A percentile compares a stretch with the other conserved stretches of the same genome.
Evolutionary conservation across 2,329 filamentous ascomycete genomes (phyloP).

Genomic region (Penicillium decumbens): DNA sequence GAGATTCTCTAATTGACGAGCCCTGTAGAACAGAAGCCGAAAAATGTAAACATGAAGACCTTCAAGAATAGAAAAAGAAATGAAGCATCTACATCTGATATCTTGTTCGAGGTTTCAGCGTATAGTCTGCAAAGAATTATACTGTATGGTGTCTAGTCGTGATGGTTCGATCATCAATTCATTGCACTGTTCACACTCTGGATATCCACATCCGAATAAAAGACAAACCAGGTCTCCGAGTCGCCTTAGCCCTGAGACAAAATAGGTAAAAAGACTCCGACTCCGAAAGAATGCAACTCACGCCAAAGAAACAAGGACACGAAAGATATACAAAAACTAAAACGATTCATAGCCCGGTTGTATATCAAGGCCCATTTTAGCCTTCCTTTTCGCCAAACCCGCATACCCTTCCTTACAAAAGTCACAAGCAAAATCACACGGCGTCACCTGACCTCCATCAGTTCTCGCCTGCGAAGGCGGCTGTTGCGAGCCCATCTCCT

Average conservation of each 20-base stretch:
- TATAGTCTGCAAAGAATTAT: background rate
- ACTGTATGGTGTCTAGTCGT: background rate
- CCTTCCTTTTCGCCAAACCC: slow-evolving; percentile 55
- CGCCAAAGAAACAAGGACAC: too few relatives aligned
- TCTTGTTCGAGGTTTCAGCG: background rate
- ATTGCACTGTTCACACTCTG: background rate
- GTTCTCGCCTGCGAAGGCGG: slow-evolving; percentile 12
- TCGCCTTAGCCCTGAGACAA: background rate
- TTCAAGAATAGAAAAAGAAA: background rate
- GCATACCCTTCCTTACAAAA: slow-evolving; percentile 65
- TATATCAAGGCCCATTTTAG: slow-evolving; percentile 26
- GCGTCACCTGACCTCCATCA: slow-evolving; percentile 32
- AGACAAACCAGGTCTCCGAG: background rate
- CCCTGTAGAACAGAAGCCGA: background rate
- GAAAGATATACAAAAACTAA: background rate
- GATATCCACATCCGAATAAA: background rate
- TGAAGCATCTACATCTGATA: background rate
- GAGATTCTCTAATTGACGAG: background rate
- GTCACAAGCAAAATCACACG: slow-evolving; percentile 72
- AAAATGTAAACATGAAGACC: background rate
- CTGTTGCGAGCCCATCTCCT: slow-evolving; percentile 28
- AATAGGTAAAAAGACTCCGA: background rate
- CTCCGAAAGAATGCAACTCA: background rate
- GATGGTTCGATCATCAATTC: background rate
- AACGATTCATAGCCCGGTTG: background rate